phyloP scores from a whole-genome alignment of 176 grass and related monocot genomes.

The Hsuehochloa calcarea region DNA sequence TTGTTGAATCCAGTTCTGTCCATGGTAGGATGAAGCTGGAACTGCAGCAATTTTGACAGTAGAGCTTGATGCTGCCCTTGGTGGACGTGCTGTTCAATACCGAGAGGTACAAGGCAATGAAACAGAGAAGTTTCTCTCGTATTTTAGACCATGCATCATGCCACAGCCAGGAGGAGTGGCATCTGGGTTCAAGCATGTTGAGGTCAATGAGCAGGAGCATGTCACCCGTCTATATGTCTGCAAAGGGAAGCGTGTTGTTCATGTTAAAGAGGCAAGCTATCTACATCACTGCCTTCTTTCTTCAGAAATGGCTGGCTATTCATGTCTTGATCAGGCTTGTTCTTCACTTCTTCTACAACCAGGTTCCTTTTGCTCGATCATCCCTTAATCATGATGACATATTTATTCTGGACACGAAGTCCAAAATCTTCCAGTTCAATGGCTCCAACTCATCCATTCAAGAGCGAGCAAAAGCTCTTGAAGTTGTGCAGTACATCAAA shows the following conservation, averaged over 20 bases:
- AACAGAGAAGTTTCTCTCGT: conserved; percentile 86
- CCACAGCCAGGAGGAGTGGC: conserved; percentile 80
- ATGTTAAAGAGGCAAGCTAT: conserved; percentile 91
- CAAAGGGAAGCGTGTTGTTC: conserved; percentile 90
- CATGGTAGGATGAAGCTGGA: conserved; percentile 82
- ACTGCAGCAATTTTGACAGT: conserved; percentile 87
- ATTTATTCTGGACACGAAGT: conserved; percentile 92
- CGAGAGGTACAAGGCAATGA: conserved; percentile 89
- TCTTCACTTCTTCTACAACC: conserved; percentile 21
- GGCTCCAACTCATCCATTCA: conserved; percentile 96
- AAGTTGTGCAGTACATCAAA: conserved; percentile 97
- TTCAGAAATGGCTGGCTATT: not conserved
- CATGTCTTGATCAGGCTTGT: conserved; percentile 19
- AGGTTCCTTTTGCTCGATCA: conserved; percentile 86
- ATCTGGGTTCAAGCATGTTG: conserved; percentile 85
- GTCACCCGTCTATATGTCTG: conserved; percentile 74
- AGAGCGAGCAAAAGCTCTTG: conserved; percentile 97
- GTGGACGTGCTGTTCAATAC: conserved; percentile 93
- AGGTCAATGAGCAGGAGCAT: conserved; percentile 75
- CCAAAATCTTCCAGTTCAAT: conserved; percentile 98
- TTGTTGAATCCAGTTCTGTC: conserved; percentile 4
- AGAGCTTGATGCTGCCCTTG: conserved; percentile 88
- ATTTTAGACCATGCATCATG: conserved; percentile 97
- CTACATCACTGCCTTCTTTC: not conserved
- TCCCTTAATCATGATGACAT: conserved; percentile 95